phyloP scores from a whole-genome alignment of 352 stramenopile species.

The Phytophthora pseudosyringae region DNA sequence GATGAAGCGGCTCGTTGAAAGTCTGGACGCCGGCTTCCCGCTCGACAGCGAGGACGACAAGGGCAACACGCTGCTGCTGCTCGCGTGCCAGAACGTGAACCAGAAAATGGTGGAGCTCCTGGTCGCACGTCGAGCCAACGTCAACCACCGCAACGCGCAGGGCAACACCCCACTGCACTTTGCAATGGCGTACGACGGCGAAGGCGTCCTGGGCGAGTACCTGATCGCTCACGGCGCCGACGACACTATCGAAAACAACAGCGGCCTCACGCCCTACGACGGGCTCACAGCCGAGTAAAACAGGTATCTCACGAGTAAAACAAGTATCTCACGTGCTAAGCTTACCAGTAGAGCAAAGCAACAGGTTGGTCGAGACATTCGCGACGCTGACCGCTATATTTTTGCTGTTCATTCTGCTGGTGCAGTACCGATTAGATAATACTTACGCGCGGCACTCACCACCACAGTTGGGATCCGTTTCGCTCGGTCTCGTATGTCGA shows the following conservation, averaged over 20 bases:
- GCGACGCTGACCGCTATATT: slow-evolving; percentile 30
- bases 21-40: slow-evolving; percentile 89
- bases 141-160: slow-evolving; percentile 93
- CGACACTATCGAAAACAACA: slow-evolving; percentile 94
- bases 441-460: slow-evolving; percentile 32
- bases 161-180: slow-evolving; percentile 95
- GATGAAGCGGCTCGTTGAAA: slow-evolving; percentile 90
- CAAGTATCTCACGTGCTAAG: not conserved
- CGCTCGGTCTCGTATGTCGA: slow-evolving; percentile 14
- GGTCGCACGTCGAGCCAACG: slow-evolving; percentile 79
- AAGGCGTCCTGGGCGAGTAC: slow-evolving; percentile 91
- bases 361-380: slow-evolving; percentile 29
- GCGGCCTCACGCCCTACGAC: slow-evolving; percentile 94
- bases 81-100: slow-evolving; percentile 93
- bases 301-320: not conserved
- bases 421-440: slow-evolving; percentile 43
- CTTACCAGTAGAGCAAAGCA: slow-evolving; percentile 3
- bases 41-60: slow-evolving; percentile 92
- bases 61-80: slow-evolving; percentile 92
- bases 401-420: slow-evolving; percentile 33
- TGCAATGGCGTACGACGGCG: slow-evolving; percentile 93
- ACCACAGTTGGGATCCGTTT: slow-evolving; percentile 1
- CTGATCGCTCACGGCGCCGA: slow-evolving; percentile 94
- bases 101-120: slow-evolving; percentile 90
- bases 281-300: slow-evolving; percentile 72